These are phyloP conservation scores for Saururus chinensis DNA, from an alignment of 164 flowering plant genomes.

Conservation along the genomic window DNA sequence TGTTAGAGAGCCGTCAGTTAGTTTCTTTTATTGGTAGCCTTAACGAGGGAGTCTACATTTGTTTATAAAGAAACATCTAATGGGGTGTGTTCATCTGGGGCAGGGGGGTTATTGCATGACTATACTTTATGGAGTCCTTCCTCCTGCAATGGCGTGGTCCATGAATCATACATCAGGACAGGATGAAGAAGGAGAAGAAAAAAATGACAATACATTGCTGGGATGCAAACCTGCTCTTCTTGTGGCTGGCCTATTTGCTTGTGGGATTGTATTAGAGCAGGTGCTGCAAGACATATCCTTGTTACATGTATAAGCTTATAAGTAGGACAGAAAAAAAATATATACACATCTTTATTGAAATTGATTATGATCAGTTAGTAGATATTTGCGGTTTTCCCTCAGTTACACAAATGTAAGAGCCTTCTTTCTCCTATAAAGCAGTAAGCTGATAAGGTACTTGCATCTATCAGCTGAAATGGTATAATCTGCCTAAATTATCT, in stretches of 20 bases:
- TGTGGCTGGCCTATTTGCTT: slow-evolving; percentile 42
- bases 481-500: no score
- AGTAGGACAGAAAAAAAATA: no score
- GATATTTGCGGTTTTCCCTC: no score
- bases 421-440: no score
- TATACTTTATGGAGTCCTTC: slow-evolving; percentile 62
- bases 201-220: slow-evolving; percentile 6
- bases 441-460: no score
- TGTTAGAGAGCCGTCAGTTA: slow-evolving; percentile 15
- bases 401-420: no score
- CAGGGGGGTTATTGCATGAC: slow-evolving; percentile 88
- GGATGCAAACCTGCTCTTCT: slow-evolving; percentile 32
- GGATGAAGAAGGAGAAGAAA: background rate
- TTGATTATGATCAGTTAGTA: no score
- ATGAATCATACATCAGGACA: slow-evolving; percentile 21
- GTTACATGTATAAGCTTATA: slow-evolving; percentile 11
- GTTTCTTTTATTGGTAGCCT: background rate
- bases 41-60: background rate
- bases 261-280: slow-evolving; percentile 54
- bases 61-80: background rate
- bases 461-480: no score
- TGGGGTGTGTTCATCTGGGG: slow-evolving; percentile 4
- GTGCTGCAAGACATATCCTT: slow-evolving; percentile 34
- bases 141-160: slow-evolving; percentile 84
- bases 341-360: no score